Conservation (phyloP, 805 yeast genomes). For the Blastobotrys chiropterorum region DNA sequence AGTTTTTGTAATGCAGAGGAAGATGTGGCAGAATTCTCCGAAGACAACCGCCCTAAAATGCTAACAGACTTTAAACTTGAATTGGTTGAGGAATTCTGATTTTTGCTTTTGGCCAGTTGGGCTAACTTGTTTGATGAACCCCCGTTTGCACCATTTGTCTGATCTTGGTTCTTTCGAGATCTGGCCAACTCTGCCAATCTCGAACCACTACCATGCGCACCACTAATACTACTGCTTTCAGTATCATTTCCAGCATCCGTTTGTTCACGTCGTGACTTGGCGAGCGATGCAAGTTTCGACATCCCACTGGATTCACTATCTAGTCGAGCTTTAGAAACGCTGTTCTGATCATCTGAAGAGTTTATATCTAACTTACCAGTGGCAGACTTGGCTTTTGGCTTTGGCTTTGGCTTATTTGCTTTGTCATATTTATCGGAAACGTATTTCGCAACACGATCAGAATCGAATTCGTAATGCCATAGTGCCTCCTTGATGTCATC, state of each 20-base stretch:
- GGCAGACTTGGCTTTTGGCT: constrained; percentile 6
- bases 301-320: neutral
- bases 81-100: neutral
- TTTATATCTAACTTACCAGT: neutral
- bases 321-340: neutral
- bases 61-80: constrained; percentile 2
- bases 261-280: neutral
- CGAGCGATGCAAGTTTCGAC: neutral
- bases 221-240: neutral
- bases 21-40: neutral
- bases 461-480: constrained; percentile 52
- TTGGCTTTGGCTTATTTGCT: constrained; percentile 12
- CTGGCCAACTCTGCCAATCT: constrained; percentile 46
- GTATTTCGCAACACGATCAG: constrained; percentile 46
- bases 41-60: constrained; percentile 2
- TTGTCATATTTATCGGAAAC: constrained; percentile 28
- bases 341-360: neutral
- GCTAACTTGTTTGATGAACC: neutral
- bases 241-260: neutral
- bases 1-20: constrained; percentile 1
- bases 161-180: constrained; percentile 26
- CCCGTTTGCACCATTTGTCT: too few species aligned
- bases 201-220: constrained; percentile 21
- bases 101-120: neutral
- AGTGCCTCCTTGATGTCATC: constrained; percentile 50